Conservation (phyloP, 1,139 yeast species). For the Magnusiomyces tetraspermus region DNA sequence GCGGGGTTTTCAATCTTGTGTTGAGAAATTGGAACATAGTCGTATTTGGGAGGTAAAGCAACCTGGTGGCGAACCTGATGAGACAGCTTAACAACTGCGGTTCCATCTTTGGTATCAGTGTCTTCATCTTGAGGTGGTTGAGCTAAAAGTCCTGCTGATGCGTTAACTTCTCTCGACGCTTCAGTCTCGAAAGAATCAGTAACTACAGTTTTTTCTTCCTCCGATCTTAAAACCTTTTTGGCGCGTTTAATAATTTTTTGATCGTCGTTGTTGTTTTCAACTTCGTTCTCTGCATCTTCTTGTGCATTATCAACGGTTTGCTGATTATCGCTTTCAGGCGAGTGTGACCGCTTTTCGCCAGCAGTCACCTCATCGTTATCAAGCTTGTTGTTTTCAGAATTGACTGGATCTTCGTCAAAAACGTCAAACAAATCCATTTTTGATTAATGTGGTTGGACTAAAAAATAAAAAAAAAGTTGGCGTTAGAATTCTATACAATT, state of each 20-base stretch:
- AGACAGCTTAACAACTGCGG: slow-evolving; percentile 57
- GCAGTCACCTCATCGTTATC: slow-evolving; percentile 8
- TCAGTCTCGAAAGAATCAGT: slow-evolving; percentile 87
- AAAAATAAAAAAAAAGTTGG: not conserved
- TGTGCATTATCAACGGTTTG: not conserved
- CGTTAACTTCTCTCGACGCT: slow-evolving; percentile 79
- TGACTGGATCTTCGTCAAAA: slow-evolving; percentile 14
- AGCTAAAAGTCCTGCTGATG: slow-evolving; percentile 58
- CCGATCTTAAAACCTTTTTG: not conserved
- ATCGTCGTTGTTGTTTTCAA: not conserved
- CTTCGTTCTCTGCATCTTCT: not conserved
- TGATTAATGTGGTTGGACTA: not conserved
- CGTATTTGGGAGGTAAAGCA: slow-evolving; percentile 85
- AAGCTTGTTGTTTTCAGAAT: slow-evolving; percentile 5
- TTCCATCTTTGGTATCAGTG: slow-evolving; percentile 21
- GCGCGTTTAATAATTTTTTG: slow-evolving; percentile 8
- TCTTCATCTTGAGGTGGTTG: slow-evolving; percentile 30
- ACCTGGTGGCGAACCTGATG: slow-evolving; percentile 98
- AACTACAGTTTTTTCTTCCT: slow-evolving; percentile 47
- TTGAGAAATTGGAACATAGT: slow-evolving; percentile 78
- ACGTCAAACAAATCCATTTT: slow-evolving; percentile 15
- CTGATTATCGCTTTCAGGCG: too few relatives aligned
- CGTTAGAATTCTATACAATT: not conserved
- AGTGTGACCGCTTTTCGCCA: not conserved
- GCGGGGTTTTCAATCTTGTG: slow-evolving; percentile 58